Evolutionary conservation across 345 rosid species (phyloP).

Genomic region (Eucalyptus tenuipes): DNA sequence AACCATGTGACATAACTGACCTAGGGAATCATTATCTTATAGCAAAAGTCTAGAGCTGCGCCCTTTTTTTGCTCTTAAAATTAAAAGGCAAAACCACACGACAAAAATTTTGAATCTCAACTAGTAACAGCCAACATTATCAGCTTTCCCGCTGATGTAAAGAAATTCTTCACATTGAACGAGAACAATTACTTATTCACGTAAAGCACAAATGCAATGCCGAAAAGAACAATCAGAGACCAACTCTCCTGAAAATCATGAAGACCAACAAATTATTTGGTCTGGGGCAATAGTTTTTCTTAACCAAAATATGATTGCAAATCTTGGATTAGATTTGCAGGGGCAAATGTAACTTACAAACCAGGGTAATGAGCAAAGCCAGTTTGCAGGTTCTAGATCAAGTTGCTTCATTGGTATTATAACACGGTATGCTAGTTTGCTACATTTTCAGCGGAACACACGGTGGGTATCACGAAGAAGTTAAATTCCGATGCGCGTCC

Average conservation of each 20-base stretch:
- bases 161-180: neutral
- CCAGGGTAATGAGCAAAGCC: neutral
- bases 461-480: neutral
- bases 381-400: neutral
- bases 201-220: neutral
- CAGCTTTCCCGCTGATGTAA: neutral
- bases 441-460: neutral
- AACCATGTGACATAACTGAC: neutral
- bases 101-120: neutral
- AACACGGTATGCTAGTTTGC: neutral
- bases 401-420: neutral
- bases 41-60: neutral
- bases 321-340: neutral
- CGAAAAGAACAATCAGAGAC: neutral
- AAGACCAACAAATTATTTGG: neutral
- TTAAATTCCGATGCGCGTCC: neutral
- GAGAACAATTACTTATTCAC: neutral
- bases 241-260: neutral
- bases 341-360: neutral
- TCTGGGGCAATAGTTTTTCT: neutral
- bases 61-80: neutral
- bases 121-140: neutral
- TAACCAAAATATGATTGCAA: neutral
- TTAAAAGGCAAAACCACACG: neutral
- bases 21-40: neutral